phyloP scores from a whole-genome alignment of 176 grass and related monocot species.

The Microstegium vimineum region DNA sequence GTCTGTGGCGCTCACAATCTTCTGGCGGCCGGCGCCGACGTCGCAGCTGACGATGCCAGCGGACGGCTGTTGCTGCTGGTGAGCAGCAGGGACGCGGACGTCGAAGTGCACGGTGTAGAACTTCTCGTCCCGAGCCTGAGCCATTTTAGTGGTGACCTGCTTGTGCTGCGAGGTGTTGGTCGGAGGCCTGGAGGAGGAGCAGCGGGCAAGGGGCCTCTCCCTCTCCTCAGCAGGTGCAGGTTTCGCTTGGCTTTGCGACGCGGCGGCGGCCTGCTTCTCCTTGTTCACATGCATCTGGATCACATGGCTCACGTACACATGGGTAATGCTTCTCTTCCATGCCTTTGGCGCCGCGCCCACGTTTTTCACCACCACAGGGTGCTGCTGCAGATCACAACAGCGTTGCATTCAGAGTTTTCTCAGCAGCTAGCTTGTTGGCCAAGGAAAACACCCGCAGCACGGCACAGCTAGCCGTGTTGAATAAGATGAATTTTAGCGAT shows the following conservation, averaged over 20 bases:
- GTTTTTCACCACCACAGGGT: neutral
- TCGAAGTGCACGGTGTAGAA: neutral
- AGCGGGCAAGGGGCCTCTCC: neutral
- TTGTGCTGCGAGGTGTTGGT: neutral
- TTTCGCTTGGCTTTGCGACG: slow-evolving; percentile 15
- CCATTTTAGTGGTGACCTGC: no score
- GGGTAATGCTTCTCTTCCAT: slow-evolving; percentile 55
- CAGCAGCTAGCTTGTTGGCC: neutral
- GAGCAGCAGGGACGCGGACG: neutral
- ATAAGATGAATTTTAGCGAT: neutral
- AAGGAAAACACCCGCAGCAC: neutral
- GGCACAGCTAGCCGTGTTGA: neutral
- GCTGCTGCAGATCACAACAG: slow-evolving; percentile 32
- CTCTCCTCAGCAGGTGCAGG: no score
- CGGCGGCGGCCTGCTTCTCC: slow-evolving; percentile 35
- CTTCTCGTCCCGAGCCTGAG: slow-evolving; percentile 21
- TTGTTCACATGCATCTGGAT: slow-evolving; percentile 51
- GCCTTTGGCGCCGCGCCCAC: neutral
- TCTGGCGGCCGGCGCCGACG: neutral
- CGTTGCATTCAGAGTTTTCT: neutral
- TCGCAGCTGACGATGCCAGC: neutral
- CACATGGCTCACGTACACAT: slow-evolving; percentile 55
- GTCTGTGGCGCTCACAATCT: slow-evolving; percentile 22
- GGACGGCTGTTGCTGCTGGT: neutral
- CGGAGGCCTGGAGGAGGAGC: neutral